Conservation (phyloP, 352 stramenopile species). For the Phytopythium mirpurense region DNA sequence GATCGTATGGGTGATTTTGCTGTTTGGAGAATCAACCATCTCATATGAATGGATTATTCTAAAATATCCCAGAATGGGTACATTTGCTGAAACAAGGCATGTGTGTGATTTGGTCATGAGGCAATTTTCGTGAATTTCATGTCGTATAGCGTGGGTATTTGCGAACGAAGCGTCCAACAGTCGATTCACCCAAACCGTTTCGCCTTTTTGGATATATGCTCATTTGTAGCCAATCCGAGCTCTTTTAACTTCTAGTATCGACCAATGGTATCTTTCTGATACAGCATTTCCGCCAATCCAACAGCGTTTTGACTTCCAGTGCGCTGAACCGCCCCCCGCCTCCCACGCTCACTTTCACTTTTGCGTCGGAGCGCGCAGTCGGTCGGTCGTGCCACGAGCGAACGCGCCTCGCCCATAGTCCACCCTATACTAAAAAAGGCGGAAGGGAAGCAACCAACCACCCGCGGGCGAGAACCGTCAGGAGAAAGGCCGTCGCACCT, state of each 20-base stretch:
- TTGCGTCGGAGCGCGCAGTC: constrained; percentile 21
- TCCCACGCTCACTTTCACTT: constrained; percentile 34
- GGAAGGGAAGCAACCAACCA: neutral
- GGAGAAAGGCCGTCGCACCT: constrained; percentile 4
- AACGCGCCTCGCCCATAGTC: constrained; percentile 4
- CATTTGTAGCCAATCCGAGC: neutral
- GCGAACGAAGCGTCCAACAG: no score
- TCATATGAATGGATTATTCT: no score
- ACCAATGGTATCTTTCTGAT: no score
- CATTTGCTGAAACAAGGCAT: no score
- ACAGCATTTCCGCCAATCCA: neutral
- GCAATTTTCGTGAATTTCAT: no score
- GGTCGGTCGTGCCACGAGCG: constrained; percentile 2
- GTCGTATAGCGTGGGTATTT: no score
- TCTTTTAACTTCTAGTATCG: no score
- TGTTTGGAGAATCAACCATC: no score
- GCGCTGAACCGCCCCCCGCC: constrained; percentile 6
- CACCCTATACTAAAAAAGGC: neutral
- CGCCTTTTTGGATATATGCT: neutral
- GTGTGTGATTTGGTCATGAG: no score
- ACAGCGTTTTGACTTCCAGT: neutral
- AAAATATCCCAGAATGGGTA: neutral
- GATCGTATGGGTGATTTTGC: no score
- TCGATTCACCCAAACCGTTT: constrained; percentile 3
- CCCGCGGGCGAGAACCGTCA: neutral